Evolutionary conservation across 371 early-diverging fungal species (phyloP).

Genomic region (Nosema bombycis): DNA sequence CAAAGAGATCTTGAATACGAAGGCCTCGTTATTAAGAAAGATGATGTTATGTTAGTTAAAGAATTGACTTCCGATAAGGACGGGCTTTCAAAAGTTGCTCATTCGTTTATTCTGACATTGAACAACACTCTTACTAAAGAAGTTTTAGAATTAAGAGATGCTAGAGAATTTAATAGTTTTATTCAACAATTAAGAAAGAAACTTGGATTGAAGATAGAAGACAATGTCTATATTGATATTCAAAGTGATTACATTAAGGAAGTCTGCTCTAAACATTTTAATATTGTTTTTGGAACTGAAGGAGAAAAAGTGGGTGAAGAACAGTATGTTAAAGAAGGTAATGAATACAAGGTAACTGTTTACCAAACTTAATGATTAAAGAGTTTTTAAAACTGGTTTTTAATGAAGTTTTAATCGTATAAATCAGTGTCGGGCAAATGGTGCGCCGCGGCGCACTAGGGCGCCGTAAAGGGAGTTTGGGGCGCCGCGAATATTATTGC

Average conservation of each 20-base stretch:
- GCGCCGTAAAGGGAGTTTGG: too few species aligned
- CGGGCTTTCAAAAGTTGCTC: slow-evolving; percentile 25
- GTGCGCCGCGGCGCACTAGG: too few species aligned
- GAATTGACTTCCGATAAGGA: slow-evolving; percentile 24
- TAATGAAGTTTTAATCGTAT: too few species aligned
- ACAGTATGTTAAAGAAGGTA: slow-evolving; percentile 19
- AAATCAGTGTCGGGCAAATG: too few species aligned
- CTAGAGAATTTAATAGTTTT: slow-evolving; percentile 91
- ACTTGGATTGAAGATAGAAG: slow-evolving; percentile 63
- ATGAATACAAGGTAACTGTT: slow-evolving; percentile 8
- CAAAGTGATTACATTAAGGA: slow-evolving; percentile 20
- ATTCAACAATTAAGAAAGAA: slow-evolving; percentile 93
- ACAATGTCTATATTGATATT: slow-evolving; percentile 46
- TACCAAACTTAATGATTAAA: slow-evolving; percentile 4
- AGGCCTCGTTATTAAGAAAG: slow-evolving; percentile 28
- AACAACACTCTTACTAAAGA: slow-evolving; percentile 74
- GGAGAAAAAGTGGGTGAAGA: slow-evolving; percentile 24
- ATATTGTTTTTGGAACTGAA: slow-evolving; percentile 40
- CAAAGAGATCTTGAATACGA: slow-evolving; percentile 1
- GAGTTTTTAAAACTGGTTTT: neutral
- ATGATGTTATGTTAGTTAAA: slow-evolving; percentile 54
- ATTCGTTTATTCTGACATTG: slow-evolving; percentile 72
- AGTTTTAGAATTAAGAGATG: slow-evolving; percentile 80
- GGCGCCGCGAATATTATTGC: too few species aligned
- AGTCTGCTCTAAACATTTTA: slow-evolving; percentile 20